Conservation (phyloP, 2,329 filamentous ascomycete species). For the Beauveria sp. region DNA sequence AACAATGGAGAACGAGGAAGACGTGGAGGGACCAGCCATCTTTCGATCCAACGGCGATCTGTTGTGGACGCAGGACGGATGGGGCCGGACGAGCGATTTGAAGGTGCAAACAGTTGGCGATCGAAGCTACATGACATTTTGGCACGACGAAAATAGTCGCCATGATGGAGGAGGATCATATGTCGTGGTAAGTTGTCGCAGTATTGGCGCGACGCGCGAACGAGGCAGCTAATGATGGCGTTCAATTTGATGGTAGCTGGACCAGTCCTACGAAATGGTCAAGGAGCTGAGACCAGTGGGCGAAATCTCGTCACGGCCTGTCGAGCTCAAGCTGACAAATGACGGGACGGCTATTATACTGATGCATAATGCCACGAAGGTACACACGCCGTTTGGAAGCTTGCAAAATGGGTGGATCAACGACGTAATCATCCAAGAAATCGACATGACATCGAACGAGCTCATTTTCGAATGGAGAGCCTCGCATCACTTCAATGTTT, state of each 20-base stretch:
- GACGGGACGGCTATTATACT: conserved; percentile 32
- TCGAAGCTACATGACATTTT: conserved; percentile 17
- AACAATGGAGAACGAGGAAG: conserved; percentile 13
- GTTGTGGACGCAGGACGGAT: conserved; percentile 34
- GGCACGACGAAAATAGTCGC: conserved; percentile 34
- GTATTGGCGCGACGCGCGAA: not conserved
- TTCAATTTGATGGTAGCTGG: conserved; percentile 18
- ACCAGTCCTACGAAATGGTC: conserved; percentile 22
- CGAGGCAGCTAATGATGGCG: not conserved
- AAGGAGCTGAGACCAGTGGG: conserved; percentile 19
- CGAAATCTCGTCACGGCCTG: conserved; percentile 20
- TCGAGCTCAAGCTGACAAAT: conserved; percentile 33
- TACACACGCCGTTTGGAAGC: conserved; percentile 19
- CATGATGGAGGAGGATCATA: conserved; percentile 39
- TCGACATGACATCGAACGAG: conserved; percentile 41
- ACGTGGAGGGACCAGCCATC: conserved; percentile 32
- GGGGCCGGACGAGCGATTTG: conserved; percentile 21
- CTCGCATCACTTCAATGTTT: conserved; percentile 21
- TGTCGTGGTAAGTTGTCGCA: conserved; percentile 31
- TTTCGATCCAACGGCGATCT: conserved; percentile 35
- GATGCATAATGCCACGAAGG: conserved; percentile 25
- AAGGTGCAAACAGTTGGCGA: conserved; percentile 16
- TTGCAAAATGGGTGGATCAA: conserved; percentile 21
- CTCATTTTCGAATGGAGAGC: conserved; percentile 40
- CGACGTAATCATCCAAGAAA: conserved; percentile 34